A percentile compares a stretch with the other conserved stretches of the same genome.
These are phyloP conservation scores for Neurospora sp. DNA, from an alignment of 2,329 filamentous ascomycete species.

Conservation along the genomic window DNA sequence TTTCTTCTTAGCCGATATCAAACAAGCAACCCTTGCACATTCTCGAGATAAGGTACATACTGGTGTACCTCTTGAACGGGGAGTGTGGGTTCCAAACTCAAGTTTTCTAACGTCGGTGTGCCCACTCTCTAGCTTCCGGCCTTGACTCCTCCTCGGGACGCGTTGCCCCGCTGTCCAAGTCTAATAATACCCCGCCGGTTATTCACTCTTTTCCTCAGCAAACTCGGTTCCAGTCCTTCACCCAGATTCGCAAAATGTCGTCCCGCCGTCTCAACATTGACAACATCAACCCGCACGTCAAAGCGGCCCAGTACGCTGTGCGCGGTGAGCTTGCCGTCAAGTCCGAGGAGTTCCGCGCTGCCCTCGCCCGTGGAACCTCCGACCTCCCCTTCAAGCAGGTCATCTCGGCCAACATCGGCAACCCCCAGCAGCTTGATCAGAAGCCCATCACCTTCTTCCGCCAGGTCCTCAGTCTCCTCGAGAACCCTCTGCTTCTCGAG, in stretches of 20 bases:
- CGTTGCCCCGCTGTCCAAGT: conserved; percentile 11
- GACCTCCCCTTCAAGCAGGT: conserved; percentile 77
- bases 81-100: neutral
- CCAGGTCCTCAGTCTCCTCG: conserved; percentile 84
- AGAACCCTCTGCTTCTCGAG: conserved; percentile 79
- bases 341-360: conserved; percentile 80
- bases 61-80: neutral
- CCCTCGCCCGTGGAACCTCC: conserved; percentile 50
- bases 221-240: conserved; percentile 9
- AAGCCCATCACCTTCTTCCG: conserved; percentile 99
- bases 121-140: conserved; percentile 9
- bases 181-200: conserved; percentile 10
- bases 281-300: conserved; percentile 89
- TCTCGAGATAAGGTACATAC: neutral
- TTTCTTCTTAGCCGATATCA: neutral
- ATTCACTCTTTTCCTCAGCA: conserved; percentile 4
- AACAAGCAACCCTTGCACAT: neutral
- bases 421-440: conserved; percentile 97
- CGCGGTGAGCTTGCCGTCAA: conserved; percentile 90
- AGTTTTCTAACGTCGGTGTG: conserved; percentile 7
- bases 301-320: conserved; percentile 87
- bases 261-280: conserved; percentile 54
- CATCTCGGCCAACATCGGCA: conserved; percentile 97
- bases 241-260: conserved; percentile 25
- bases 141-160: conserved; percentile 10